Conservation (phyloP, 805 yeast species). For the Ogataea parapolymorpha region DNA sequence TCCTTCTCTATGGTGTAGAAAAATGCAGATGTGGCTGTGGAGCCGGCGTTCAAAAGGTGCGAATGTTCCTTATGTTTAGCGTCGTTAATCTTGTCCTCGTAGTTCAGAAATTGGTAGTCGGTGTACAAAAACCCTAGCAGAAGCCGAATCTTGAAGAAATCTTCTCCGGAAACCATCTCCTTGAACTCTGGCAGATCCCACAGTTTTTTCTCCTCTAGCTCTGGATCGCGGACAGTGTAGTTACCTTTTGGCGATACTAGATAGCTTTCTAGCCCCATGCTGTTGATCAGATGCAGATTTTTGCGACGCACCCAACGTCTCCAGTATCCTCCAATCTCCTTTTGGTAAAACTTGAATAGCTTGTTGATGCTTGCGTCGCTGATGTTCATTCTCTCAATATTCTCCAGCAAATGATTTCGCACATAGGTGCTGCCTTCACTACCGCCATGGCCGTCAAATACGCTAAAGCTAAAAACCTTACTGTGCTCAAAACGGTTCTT, state of each 20-base stretch:
- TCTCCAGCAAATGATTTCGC: conserved; percentile 47
- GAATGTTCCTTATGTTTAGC: conserved; percentile 2
- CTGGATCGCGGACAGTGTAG: conserved; percentile 9
- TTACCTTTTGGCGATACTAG: conserved; percentile 6
- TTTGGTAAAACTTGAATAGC: conserved; percentile 52
- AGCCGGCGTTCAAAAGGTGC: conserved; percentile 30
- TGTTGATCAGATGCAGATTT: conserved; percentile 20
- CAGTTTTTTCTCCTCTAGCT: conserved; percentile 12
- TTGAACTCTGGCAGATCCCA: conserved; percentile 20
- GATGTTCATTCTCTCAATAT: conserved; percentile 45
- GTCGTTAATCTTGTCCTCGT: conserved; percentile 27
- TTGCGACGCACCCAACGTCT: conserved; percentile 58
- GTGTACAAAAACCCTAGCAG: conserved; percentile 63
- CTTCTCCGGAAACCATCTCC: conserved; percentile 31
- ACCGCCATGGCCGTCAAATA: conserved; percentile 97
- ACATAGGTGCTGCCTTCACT: conserved; percentile 65
- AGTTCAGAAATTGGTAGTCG: conserved; percentile 55
- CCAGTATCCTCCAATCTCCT: conserved; percentile 83
- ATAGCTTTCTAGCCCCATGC: conserved; percentile 19
- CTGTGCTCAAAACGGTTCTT: conserved; percentile 8
- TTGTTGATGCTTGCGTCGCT: conserved; percentile 35
- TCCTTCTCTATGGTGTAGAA: conserved; percentile 32
- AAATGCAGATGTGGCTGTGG: conserved; percentile 35
- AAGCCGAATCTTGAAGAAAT: conserved; percentile 59
- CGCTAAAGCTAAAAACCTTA: conserved; percentile 61